Base-by-base conservation (phyloP, 1,139 yeast species). In the Meyerozyma guilliermondii region DNA sequence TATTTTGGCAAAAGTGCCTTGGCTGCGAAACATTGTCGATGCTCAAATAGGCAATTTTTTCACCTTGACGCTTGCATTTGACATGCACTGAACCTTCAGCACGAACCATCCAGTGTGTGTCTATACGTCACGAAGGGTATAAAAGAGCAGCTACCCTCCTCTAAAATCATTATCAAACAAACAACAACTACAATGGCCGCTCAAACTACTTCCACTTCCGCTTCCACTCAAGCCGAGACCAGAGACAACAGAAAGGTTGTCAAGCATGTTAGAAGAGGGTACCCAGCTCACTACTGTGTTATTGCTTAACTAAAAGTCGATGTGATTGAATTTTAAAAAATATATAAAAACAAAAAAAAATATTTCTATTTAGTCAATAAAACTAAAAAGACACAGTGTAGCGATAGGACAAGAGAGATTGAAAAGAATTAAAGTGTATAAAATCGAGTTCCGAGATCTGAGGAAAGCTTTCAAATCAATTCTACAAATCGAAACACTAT, bases 171-270 rank as follows among this genome's bases (percentile, higher is more conserved):
- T n/a, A 26, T 26, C 28, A 26, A 26, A 26, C 28, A 26, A 33
- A 10, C 36, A 18, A 6, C 2, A 17, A 33, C 36, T 18, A 33
- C 36, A 22, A 33, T 33, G 36, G 36, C 24, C 24, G 36, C 36
- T 33, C 36, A 33, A 33, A 18, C 36, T 33, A 17, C 36, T 33
- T 30, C 34, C 16, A 33, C 36, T 33, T 10, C 36, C 14, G 13
- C 36, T 10, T 18, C 23, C 13, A 18, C 34, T 9, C 17, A 30
- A 16, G 14, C 23, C 36, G 36, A 33, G n/a, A 33, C 36, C 13
- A 17, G 20, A 13, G 36, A 33, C 36, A n/a, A 33, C 36, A 17
- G 36, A 18, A 18, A 22, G 36, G 14, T 14, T 3, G 6, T n/a
- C 24, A 33, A 17, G 13, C 5, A 9, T 9, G 10, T 10, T 9